Base-by-base conservation (phyloP, 202 grass and related monocot genomes). In the Schoenoplectus triqueter region DNA sequence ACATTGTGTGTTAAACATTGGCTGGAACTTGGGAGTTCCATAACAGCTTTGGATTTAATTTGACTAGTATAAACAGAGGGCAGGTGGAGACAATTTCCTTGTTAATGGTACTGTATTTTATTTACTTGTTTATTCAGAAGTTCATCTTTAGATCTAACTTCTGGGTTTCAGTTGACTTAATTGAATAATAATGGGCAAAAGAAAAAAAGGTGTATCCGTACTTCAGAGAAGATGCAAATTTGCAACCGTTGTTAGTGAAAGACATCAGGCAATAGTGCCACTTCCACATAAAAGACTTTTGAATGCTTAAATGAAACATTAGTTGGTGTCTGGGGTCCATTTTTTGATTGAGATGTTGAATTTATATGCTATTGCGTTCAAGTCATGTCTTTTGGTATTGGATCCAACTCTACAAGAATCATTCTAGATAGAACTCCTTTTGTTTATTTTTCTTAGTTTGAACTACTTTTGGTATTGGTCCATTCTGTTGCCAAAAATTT, bases 281-380 rank as follows among this genome's bases (percentile, higher is more conserved):
- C 42, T 71, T 14, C 68, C 68, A 48, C 44, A 48, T 40, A 52
- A 50, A 65, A 82, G 15, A 46, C 10, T 41, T 17, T 9, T 41
- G 75, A 54, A 10, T 68, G 20, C 64, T n/a, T 59, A 17, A 83
- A 14, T 83, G 81, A 41, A 71, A 69, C 81, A 69, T 69, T 69
- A 17, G 81, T 70, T 83, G 31, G 74, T 78, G 74, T 61, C 31
- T 79, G 75, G 75, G 74, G 75, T 62, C 75, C 75, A 79, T 79
- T 42, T 78, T 31, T 40, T 15, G 31, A 42, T 78, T 78, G 22
- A 42, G 52, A 78, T 78, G 11, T 78, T 42, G 74, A 78, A 75
- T 13, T 55, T 39, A 44, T n/a, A 15, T 78, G 48, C 18, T 71
- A 71, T 71, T 64, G 18, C 56, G 17, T 71, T 64, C 48, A 57